Conservation (phyloP, 768 basidiomycete species). For the Russula sp. region DNA sequence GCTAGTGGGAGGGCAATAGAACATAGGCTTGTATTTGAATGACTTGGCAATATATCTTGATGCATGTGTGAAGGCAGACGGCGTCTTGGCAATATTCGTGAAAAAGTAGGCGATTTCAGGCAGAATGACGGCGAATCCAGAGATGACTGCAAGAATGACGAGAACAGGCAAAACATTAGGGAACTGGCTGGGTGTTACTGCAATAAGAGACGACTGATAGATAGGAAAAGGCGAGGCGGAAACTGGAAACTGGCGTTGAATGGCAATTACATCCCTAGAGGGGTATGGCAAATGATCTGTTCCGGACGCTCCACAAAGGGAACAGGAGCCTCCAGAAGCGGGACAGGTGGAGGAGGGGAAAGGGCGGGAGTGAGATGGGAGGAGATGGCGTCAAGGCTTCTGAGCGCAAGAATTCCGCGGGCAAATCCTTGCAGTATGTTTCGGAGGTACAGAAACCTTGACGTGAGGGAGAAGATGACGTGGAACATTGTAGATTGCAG, state of each 20-base stretch:
- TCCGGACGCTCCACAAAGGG: neutral
- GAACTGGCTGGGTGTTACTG: neutral
- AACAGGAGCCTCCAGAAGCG: constrained; percentile 4
- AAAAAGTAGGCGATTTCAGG: neutral
- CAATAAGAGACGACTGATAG: constrained; percentile 18
- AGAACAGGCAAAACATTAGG: constrained; percentile 5
- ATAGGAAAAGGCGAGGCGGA: neutral
- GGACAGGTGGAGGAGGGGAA: neutral
- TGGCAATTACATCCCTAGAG: neutral
- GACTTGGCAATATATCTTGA: neutral
- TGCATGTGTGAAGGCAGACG: neutral
- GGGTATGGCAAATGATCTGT: neutral
- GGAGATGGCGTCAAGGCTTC: neutral
- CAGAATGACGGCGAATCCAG: neutral
- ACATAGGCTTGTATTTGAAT: neutral
- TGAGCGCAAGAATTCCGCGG: constrained; percentile 17
- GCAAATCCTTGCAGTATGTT: constrained; percentile 14
- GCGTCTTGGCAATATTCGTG: neutral
- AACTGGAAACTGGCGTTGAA: neutral
- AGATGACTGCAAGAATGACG: constrained; percentile 1
- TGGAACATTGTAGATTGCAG: constrained; percentile 18
- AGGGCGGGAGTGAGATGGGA: constrained; percentile 8
- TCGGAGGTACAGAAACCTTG: constrained; percentile 20
- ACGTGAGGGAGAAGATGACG: constrained; percentile 5
- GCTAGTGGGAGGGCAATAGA: neutral